Evolutionary conservation across 768 basidiomycete genomes (phyloP), one percentile per base, ranked within the genome.

Genomic region (Sarcodon aspratus): DNA sequence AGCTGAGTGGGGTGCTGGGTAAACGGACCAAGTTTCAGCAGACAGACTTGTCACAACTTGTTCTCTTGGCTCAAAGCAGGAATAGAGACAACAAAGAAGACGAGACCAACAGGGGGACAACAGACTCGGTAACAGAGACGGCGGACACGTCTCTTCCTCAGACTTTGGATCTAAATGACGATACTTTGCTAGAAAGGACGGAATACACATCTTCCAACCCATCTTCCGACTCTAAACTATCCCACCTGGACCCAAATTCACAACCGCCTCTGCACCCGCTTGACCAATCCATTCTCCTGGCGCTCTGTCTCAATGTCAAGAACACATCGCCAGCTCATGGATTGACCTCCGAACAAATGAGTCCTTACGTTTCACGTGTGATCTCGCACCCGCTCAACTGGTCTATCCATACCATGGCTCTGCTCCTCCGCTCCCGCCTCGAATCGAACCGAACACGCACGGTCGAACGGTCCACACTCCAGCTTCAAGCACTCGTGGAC

Each of bases 321-420:
- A 94, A 95, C 61, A 89, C 84, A 0, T 88, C 90, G 2, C 94
- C 94, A 13, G 69, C 74, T 43, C 89, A 95, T 65, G 95, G 93
- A 10, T 75, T 99, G 47, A 96, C 94, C 31, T 73, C 75, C 46
- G 89, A 90, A 57, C 93, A 98, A 61, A 94, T 98, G 86, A 63
- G 80, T 2, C 87, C 96, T 10, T 98, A 95, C 72, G 79, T 98
- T 50, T 65, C 82, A 10, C 85, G 95, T 35, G 90, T 97, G 35
- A 78, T 98, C 54, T 71, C 82, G 1, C 90, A 97, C 60, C 91
- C 93, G 1, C 70, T 73, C 48, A 98, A 97, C 63, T 99, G 96
- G 96, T 86, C 91, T 6, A 73, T 98, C 32, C 91, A 98, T 67
- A 95, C 94, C 35, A 95, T 94, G 80, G 94, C 92, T 31, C 80